Base-by-base conservation (phyloP, 2,329 filamentous ascomycete species). In the Setomelanomma holmii region DNA sequence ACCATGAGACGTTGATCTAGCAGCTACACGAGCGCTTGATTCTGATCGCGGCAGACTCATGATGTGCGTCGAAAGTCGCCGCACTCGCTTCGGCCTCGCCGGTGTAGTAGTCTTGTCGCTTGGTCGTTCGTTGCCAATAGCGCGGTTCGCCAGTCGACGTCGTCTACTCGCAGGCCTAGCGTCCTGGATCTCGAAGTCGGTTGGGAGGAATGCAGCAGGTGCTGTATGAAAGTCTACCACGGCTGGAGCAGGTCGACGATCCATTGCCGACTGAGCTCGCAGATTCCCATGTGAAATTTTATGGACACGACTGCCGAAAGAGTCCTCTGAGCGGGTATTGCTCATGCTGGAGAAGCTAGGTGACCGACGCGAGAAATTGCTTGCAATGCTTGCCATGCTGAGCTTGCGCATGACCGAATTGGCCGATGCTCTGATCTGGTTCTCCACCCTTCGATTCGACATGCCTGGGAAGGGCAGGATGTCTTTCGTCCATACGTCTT, bases 331-430 rank as follows among this genome's bases (percentile, higher is more conserved):
- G 4, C 68, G 67, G 11, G 66, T 62, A 55, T 74, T 70, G 51
- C 71, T 74, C 42, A 76, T 64, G 52, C 75, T 79, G 1, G 75
- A 79, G 60, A 79, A 78, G 58, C 87, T 90, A 34, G 80, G 81
- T 1, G 89, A 89, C 51, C 89, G 85, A 62, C 88, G 89, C 33
- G 85, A 84, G 68, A 96, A 93, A 41, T 89, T 89, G 60, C 84
- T 88, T 12, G 89, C 84, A 58, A 95, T 89, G 71, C 88, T 92
- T 42, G 89, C 88, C 66, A 91, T 88, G 74, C 90, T 96, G 57
- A 97, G 82, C 71, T 93, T 96, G 45, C 92, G 85, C 78, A 96
- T 96, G 68, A 96, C 85, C 1, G 90, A 90, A 30, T 90, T 91
- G 11, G 92, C 90, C n/a, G 89, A 91, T 35, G 85, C 85, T 44